Base-by-base conservation (phyloP, 2,329 filamentous ascomycete species). In the Purpureocillium lavendulum region DNA sequence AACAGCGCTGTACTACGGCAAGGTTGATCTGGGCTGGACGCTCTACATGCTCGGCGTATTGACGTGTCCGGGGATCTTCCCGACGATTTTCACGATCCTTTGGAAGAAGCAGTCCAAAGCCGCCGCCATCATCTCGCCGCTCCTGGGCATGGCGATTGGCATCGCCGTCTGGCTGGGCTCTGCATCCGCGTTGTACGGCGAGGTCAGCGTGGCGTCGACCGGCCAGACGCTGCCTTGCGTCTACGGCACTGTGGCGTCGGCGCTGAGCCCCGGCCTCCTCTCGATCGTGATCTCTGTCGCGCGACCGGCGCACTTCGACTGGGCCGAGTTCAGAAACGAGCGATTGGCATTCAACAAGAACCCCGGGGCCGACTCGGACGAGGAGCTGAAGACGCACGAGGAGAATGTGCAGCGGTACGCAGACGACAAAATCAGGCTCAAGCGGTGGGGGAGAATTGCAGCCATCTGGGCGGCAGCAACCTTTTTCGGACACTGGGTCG, bases 11-110 rank as follows among this genome's bases (percentile, higher is more conserved):
- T 26, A 75, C 52, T 73, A 75, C 34, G 71, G 70, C 0, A 70
- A 70, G 0, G 66, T 75, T 4, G 67, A 75, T 35, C 58, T 77
- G 0, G 65, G 67, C 1, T 77, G 71, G 72, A 73, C 69, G 0
- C 43, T 74, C 2, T 74, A 75, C 44, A 71, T 75, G 69, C 62
- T 75, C 0, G 68, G 71, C 4, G 67, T 74, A 1, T 46, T 75
- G 9, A 73, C 69, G 1, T 73, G 70, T 29, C 69, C 71, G 0
- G 71, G 70, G 0, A 71, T 74, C 39, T 69, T 75, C 45, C 71
- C 72, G 0, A 74, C 71, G 6, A 60, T 64, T 0, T 73, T 74
- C 39, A 70, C 71, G 0, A 66, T 75, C 14, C 57, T 76, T 1
- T 75, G 71, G 70, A 61, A 60, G 29, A 60, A 61, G 10, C 71